Conservation (phyloP, 2,329 filamentous ascomycete species). For the Diaporthe sp. region DNA sequence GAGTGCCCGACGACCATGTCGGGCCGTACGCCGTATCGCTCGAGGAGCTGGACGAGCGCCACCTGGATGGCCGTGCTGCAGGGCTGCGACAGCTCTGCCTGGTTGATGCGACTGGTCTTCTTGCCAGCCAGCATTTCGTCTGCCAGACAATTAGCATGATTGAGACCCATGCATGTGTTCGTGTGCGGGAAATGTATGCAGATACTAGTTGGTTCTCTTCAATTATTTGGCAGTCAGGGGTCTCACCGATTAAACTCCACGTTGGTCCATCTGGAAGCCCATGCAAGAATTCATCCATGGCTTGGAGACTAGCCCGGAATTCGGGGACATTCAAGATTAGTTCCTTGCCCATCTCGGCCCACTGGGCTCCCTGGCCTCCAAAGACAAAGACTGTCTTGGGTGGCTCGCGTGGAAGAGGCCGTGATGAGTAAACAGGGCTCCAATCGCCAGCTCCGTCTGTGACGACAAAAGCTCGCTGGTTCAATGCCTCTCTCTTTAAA, state of each 20-base stretch:
- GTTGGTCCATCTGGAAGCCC: slow-evolving; percentile 3
- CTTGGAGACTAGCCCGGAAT: background rate
- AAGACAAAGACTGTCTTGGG: slow-evolving; percentile 31
- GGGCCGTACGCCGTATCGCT: slow-evolving; percentile 44
- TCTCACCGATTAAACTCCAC: background rate
- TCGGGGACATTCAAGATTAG: slow-evolving; percentile 1
- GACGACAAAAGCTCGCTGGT: background rate
- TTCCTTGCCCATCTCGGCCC: slow-evolving; percentile 42
- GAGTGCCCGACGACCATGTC: slow-evolving; percentile 43
- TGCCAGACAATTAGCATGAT: background rate
- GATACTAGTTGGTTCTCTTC: no score
- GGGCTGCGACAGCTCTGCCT: slow-evolving; percentile 36
- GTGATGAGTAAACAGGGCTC: background rate
- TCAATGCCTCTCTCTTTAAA: background rate
- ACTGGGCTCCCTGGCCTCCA: slow-evolving; percentile 45
- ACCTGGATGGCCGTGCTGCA: slow-evolving; percentile 58
- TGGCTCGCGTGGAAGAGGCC: background rate
- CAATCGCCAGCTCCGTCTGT: background rate
- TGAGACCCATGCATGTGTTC: background rate
- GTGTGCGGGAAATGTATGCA: background rate
- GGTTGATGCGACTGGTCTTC: slow-evolving; percentile 42
- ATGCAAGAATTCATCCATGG: slow-evolving; percentile 1
- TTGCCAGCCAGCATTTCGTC: background rate
- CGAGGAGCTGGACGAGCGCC: slow-evolving; percentile 52
- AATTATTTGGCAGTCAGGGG: background rate